Evolutionary conservation across 305 asterid genomes (phyloP).

Genomic region (Solanum hybrid): DNA sequence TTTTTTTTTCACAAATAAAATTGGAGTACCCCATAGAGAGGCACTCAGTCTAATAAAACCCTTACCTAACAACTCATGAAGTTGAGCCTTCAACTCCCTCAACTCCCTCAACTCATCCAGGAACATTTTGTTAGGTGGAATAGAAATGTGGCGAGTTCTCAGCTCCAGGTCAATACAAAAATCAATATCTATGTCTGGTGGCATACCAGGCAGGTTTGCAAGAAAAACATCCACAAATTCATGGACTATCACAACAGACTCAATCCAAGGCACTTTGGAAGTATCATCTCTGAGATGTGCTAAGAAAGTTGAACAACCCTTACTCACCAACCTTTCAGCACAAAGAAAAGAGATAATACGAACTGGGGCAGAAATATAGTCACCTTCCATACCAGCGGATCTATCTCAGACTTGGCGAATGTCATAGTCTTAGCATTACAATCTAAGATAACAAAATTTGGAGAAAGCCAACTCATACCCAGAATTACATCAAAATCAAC

Average conservation of each 20-base stretch:
- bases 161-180: neutral
- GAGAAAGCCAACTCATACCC: neutral
- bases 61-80: neutral
- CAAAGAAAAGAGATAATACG: neutral
- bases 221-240: neutral
- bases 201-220: neutral
- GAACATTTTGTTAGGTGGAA: neutral
- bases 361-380: neutral
- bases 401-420: neutral
- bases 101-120: neutral
- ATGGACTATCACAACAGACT: neutral
- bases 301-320: neutral
- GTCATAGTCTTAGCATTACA: neutral
- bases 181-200: neutral
- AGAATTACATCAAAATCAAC: neutral
- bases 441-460: neutral
- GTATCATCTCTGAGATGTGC: neutral
- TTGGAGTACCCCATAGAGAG: neutral
- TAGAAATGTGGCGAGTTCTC: neutral
- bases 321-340: neutral
- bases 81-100: neutral
- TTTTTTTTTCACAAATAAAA: too few relatives aligned
- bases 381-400: neutral
- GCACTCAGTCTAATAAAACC: neutral
- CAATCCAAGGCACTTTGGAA: neutral